Base-by-base conservation (phyloP, 2,329 filamentous ascomycete genomes). In the Atkinsonella texensis region DNA sequence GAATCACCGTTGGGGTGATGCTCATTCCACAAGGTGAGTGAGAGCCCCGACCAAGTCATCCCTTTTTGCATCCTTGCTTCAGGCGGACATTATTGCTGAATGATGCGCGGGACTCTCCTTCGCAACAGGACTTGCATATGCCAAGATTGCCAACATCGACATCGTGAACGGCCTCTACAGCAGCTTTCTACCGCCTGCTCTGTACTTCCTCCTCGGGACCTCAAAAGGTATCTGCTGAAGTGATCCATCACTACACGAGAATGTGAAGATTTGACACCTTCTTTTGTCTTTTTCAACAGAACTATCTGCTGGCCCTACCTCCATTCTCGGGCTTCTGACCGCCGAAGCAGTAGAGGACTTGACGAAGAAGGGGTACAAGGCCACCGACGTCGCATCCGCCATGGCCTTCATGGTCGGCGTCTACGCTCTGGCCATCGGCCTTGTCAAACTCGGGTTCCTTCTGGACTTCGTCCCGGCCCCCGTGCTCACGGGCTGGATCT, bases 391-490 rank as follows among this genome's bases (percentile, higher is more conserved):
- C 35, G 77, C 80, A 2, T 77, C 77, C 0, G 80, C 79, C 8
- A 73, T 84, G 1, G 78, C 81, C 12, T 74, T 84, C 60, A 77
- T 80, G 66, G 79, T 84, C 55, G 82, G 82, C 0, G 68, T 82
- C 3, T 82, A 80, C 57, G 71, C 75, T 15, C 71, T 84, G 20
- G 69, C 73, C 15, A 66, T 85, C 2, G 81, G 81, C 0, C 68
- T 84, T 1, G 68, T 84, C 20, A 81, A 80, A 49, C 74, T 84
- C 5, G 81, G 81, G 1, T 85, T 83, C 60, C 68, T 84, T 5
- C 71, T 85, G 18, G 80, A 85, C 54, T 84, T 83, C 57, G 78
- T 85, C 56, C 83, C 81, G 0, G 72, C 81, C 1, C 81, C 81
- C 0, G 78, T 84, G 1, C 70, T 85, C 0, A 79, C 72, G 7